Base-by-base conservation (phyloP, 371 early-diverging fungal species). In the Rhizopus stolonifer region DNA sequence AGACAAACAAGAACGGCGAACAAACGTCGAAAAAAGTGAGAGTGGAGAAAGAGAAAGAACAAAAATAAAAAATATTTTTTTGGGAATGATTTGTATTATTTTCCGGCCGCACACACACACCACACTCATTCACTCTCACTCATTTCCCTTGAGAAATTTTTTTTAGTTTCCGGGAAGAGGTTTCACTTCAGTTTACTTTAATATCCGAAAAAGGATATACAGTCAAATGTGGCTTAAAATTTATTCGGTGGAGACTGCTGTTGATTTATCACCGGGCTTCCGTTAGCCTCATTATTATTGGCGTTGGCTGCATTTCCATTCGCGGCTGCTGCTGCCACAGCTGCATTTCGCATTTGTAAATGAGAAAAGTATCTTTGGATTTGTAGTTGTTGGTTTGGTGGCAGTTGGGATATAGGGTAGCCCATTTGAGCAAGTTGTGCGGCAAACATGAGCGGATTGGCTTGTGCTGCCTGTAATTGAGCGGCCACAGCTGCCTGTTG, bases 401-500 rank as follows among this genome's bases (percentile, higher is more conserved):
- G 60, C 4, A 74, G 53, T 45, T 74, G 74, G 14, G 67, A 70
- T 33, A 74, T 62, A 26, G 71, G 67, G 45, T 74, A 74, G 3
- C 74, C 74, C 67, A 74, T 68, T 50, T 74, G 74, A 0, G 68
- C 69, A 18, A 74, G 48, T 40, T 74, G 74, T 6, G 74, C 69
- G 13, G 74, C 71, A 43, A 74, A 55, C 44, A 63, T 56, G 5
- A 74, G 43, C 2, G 67, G 61, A 33, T 65, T 70, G 7, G 62
- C 58, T 52, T 67, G 60, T n/a, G 58, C 58, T 6, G 64, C 51
- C 24, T 69, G 61, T 50, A 59, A 29, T 53, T 59, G 58, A 38
- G 63, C 54, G 10, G 58, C 58, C 22, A 58, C 49, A 4, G 58
- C 58, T 13, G 49, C 51, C 32, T 56, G 49, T 21, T 55, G 60